Percentiles rank a stretch among this genome's conserved stretches.
phyloP scores from a whole-genome alignment of 2,329 filamentous ascomycete genomes.

The Stemphylium lycopersici region DNA sequence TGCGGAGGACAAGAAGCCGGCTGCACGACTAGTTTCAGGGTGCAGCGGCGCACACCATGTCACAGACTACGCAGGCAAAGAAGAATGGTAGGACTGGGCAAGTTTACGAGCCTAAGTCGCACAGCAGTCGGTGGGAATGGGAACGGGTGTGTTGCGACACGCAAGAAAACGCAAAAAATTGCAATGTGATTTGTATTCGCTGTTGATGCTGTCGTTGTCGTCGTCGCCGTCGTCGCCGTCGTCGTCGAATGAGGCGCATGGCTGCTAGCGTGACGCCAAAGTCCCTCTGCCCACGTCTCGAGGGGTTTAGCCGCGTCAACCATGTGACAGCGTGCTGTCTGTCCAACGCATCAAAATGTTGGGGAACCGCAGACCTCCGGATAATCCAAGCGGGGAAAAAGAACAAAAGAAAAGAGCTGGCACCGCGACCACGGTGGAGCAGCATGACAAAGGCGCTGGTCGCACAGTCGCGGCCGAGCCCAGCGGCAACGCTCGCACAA shows the following conservation, averaged over 20 bases:
- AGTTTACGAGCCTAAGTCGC: not conserved
- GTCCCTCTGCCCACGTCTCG: too few species aligned
- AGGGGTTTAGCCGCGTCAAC: too few species aligned
- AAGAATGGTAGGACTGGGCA: not conserved
- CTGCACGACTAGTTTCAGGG: conserved; percentile 36
- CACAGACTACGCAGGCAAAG: conserved; percentile 13
- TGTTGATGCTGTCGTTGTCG: not conserved
- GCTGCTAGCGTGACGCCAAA: not conserved
- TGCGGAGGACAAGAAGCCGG: conserved; percentile 14
- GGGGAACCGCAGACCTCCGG: too few species aligned
- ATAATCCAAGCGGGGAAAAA: too few species aligned
- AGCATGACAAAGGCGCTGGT: not conserved
- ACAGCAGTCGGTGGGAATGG: not conserved
- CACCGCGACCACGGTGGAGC: not conserved
- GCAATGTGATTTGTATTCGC: not conserved
- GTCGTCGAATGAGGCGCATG: conserved; percentile 3
- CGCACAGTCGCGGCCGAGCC: not conserved
- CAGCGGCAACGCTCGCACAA: not conserved
- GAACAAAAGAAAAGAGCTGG: too few species aligned
- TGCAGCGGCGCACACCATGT: conserved; percentile 23
- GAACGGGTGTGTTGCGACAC: too few species aligned
- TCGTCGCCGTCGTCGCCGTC: not conserved
- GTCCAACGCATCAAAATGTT: too few species aligned
- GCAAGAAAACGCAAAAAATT: too few species aligned
- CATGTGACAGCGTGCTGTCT: too few species aligned